A percentile compares a stretch with the other conserved stretches of the same genome.
These are phyloP conservation scores for Bocquillonia castaneifolia DNA, from an alignment of 441 rosid species.

Conservation along the genomic window DNA sequence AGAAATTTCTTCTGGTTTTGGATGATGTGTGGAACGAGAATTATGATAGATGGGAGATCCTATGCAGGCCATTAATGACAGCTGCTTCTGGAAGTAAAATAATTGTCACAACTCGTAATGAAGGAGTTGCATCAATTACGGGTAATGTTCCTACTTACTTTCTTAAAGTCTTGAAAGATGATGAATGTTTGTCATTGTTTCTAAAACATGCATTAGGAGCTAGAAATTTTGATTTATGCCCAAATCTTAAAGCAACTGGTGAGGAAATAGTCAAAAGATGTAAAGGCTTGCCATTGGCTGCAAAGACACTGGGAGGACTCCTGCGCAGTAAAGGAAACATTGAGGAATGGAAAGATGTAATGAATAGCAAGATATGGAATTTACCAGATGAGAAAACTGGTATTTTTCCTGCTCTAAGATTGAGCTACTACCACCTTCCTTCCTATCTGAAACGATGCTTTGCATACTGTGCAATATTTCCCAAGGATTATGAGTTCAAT, in stretches of 20 bases:
- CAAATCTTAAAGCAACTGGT: constrained; percentile 8
- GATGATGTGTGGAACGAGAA: constrained; percentile 12
- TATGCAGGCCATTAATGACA: constrained; percentile 4
- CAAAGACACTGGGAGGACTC: constrained; percentile 25
- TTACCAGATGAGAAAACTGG: constrained; percentile 13
- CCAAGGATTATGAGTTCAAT: constrained; percentile 22
- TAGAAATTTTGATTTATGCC: too few relatives aligned
- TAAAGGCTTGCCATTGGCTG: constrained; percentile 32
- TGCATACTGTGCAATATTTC: constrained; percentile 35
- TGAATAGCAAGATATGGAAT: constrained; percentile 30
- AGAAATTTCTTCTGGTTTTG: not conserved
- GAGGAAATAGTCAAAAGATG: constrained; percentile 28
- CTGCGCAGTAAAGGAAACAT: constrained; percentile 14
- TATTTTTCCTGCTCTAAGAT: constrained; percentile 23
- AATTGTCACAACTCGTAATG: constrained; percentile 27
- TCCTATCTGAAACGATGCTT: constrained; percentile 33
- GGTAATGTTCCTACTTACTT: constrained; percentile 1
- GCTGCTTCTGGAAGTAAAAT: constrained; percentile 29
- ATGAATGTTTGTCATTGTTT: constrained; percentile 23
- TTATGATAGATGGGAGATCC: not conserved
- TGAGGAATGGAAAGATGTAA: constrained; percentile 21
- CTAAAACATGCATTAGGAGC: constrained; percentile 19
- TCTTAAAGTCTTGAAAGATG: constrained; percentile 13
- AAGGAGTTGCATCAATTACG: constrained; percentile 12
- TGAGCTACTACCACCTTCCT: constrained; percentile 37